Conservation (phyloP, 2,329 filamentous ascomycete genomes). For the Monilinia aucupariae region DNA sequence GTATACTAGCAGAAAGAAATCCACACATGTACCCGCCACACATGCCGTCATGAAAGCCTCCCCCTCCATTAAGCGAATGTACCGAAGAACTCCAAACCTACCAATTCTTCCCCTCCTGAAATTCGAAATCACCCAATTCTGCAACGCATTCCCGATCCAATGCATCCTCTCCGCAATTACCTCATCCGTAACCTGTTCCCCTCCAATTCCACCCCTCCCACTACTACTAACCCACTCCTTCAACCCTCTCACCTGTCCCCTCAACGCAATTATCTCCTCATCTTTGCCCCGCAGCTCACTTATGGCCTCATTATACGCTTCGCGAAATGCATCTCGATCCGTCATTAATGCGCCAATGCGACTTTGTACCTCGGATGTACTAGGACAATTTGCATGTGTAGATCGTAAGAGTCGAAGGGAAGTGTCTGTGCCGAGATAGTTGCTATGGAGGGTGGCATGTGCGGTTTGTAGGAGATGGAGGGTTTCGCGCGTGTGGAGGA, state of each 20-base stretch:
- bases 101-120: slow-evolving; percentile 57
- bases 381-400: slow-evolving; percentile 43
- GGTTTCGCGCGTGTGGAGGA: slow-evolving; percentile 12
- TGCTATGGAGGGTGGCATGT: slow-evolving; percentile 48
- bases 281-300: slow-evolving; percentile 47
- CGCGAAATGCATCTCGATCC: slow-evolving; percentile 39
- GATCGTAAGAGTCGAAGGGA: slow-evolving; percentile 47
- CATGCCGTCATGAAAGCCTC: not conserved
- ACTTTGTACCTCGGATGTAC: slow-evolving; percentile 39
- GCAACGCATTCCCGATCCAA: slow-evolving; percentile 59
- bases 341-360: slow-evolving; percentile 29
- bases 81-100: slow-evolving; percentile 22
- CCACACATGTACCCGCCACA: not conserved
- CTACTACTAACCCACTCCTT: slow-evolving; percentile 68
- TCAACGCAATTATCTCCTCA: slow-evolving; percentile 49
- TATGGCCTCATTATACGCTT: slow-evolving; percentile 45
- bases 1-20: not conserved
- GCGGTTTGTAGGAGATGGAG: slow-evolving; percentile 54
- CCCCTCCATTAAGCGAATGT: not conserved
- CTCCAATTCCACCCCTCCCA: slow-evolving; percentile 45
- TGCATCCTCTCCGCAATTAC: slow-evolving; percentile 58
- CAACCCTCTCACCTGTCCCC: slow-evolving; percentile 58
- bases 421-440: slow-evolving; percentile 47
- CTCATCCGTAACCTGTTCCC: slow-evolving; percentile 59
- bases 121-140: slow-evolving; percentile 69